phyloP scores from a whole-genome alignment of 352 stramenopile species.

The Phytophthora quininea region DNA sequence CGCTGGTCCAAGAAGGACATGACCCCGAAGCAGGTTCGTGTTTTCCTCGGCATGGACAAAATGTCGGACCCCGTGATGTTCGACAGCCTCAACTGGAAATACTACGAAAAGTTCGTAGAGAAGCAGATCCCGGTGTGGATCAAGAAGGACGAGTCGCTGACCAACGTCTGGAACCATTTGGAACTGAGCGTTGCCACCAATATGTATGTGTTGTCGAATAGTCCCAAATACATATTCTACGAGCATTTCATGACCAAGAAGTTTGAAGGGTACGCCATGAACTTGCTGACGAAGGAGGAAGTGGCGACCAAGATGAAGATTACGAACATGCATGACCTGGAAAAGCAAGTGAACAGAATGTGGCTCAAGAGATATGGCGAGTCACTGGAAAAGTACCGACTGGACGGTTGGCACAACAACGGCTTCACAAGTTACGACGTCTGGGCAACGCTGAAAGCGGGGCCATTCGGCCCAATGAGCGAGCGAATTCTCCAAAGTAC shows the following conservation, averaged over 20 bases:
- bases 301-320: background rate
- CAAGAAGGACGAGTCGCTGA: background rate
- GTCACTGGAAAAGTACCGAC: background rate
- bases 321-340: background rate
- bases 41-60: background rate
- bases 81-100: background rate
- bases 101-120: background rate
- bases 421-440: background rate
- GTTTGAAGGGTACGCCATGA: background rate
- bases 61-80: background rate
- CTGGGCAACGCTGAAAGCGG: background rate
- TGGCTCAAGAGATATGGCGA: background rate
- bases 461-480: background rate
- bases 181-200: background rate
- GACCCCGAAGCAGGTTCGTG: background rate
- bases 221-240: background rate
- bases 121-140: background rate
- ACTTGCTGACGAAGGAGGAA: background rate
- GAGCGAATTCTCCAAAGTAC: background rate
- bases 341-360: background rate
- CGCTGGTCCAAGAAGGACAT: background rate
- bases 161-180: background rate
- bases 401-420: background rate
- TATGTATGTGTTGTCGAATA: background rate
- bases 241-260: background rate